Evolutionary conservation across 257 asterid genomes (phyloP).

Genomic region (Solanum clarkiae): DNA sequence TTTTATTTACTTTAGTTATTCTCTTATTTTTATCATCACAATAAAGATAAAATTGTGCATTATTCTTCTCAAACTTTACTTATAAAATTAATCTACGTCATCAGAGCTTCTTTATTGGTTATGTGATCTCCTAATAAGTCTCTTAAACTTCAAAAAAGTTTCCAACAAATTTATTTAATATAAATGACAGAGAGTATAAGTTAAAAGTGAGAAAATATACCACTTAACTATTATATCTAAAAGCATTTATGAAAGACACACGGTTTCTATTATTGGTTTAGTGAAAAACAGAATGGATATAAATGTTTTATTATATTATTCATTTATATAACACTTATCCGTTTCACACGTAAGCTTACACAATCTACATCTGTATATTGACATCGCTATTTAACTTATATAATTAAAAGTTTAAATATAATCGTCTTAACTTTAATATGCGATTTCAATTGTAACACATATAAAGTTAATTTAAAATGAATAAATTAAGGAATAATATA

Average conservation of each 20-base stretch:
- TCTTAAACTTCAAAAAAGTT: too few relatives aligned
- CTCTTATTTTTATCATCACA: neutral
- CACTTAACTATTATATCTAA: neutral
- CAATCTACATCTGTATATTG: neutral
- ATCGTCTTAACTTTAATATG: neutral
- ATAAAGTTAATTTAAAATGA: neutral
- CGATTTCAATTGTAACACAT: neutral
- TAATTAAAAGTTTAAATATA: neutral
- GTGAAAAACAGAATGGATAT: neutral
- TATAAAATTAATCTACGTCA: too few relatives aligned
- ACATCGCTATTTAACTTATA: neutral
- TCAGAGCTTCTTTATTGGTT: neutral
- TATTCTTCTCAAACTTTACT: too few relatives aligned
- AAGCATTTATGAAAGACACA: neutral
- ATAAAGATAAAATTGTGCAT: too few relatives aligned
- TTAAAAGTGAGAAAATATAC: neutral
- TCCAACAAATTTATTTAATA: too few relatives aligned
- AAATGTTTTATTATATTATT: neutral
- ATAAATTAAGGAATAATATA: neutral
- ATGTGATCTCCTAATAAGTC: neutral
- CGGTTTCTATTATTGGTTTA: neutral
- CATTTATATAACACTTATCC: neutral
- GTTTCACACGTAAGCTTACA: neutral
- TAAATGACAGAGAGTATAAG: too few relatives aligned
- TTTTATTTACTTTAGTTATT: neutral